Conservation (phyloP, 2,329 filamentous ascomycete genomes). For the Claviceps africana region DNA sequence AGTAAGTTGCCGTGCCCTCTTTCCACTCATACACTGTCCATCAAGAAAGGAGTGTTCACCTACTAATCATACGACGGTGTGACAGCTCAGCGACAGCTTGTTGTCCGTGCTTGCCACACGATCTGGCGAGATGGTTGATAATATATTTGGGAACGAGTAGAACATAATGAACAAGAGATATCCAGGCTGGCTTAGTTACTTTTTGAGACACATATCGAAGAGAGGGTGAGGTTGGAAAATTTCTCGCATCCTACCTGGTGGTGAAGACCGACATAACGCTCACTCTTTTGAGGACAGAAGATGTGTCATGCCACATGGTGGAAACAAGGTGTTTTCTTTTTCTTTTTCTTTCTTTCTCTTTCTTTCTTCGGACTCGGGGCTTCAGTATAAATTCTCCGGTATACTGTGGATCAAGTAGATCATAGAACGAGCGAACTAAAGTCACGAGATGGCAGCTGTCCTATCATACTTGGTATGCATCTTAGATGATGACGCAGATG, state of each 20-base stretch:
- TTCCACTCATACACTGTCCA: background rate
- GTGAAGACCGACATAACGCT: background rate
- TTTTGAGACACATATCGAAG: background rate
- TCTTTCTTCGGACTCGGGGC: background rate
- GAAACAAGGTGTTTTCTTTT: background rate
- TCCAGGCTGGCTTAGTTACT: too few species aligned
- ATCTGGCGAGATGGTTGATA: slow-evolving; percentile 64
- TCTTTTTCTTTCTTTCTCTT: background rate
- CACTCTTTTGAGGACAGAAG: too few species aligned
- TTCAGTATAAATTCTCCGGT: background rate
- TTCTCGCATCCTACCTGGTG: background rate
- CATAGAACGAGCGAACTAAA: background rate
- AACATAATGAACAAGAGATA: background rate
- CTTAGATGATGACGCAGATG: background rate
- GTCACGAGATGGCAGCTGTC: background rate
- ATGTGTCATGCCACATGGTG: too few species aligned
- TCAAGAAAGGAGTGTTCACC: background rate
- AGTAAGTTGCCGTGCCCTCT: slow-evolving; percentile 38
- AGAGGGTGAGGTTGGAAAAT: background rate
- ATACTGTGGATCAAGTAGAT: background rate
- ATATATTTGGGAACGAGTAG: slow-evolving; percentile 43
- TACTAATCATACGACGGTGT: slow-evolving; percentile 2
- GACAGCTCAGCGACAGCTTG: slow-evolving; percentile 63
- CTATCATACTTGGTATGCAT: background rate
- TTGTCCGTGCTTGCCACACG: slow-evolving; percentile 64